Evolutionary conservation across 345 rosid genomes (phyloP), one percentile per base, ranked within the genome.

Genomic region (Citrus trifoliata): DNA sequence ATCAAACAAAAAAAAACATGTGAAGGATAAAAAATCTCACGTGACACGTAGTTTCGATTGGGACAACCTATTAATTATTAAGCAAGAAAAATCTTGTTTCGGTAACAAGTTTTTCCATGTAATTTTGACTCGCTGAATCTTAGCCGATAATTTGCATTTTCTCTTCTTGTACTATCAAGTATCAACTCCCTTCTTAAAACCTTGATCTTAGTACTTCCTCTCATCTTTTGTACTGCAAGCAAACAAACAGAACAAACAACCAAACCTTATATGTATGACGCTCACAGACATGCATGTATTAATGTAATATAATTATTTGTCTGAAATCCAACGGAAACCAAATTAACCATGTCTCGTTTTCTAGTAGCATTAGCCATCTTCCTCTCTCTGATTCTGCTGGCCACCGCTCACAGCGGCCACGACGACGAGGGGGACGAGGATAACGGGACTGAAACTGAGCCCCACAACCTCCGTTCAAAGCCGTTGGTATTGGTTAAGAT

Each of bases 401-500:
- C 86, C 77, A 67, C 85, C 67, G 88, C 93, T 76, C 93, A 90
- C 79, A 88, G 90, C 2, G 83, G 86, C 16, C 79, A 75, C 65
- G 51, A 51, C 78, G 80, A 82, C 9, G 86, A 85, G 10, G 80
- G 67, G 58, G 46, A 67, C 76, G 79, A 77, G 7, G 87, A 86
- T 9, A 86, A 53, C 30, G 87, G 48, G 4, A 67, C 35, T 16
- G 81, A 19, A 4, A 8, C 60, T 35, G 86, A 76, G 40, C 7
- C 58, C 9, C 76, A 69, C 9, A 72, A 87, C 80, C 91, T 93
- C 48, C 88, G 83, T 14, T 87, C 93, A n/a, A 88, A 22, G 74
- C 40, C 90, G 4, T 81, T 94, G 55, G 76, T 94, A 27, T 55
- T 87, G 40, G 92, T 80, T 30, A 94, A 94, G 65, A 81, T 94